Conservation (phyloP, 371 early-diverging fungal genomes). For the Mucor plumbeus region DNA sequence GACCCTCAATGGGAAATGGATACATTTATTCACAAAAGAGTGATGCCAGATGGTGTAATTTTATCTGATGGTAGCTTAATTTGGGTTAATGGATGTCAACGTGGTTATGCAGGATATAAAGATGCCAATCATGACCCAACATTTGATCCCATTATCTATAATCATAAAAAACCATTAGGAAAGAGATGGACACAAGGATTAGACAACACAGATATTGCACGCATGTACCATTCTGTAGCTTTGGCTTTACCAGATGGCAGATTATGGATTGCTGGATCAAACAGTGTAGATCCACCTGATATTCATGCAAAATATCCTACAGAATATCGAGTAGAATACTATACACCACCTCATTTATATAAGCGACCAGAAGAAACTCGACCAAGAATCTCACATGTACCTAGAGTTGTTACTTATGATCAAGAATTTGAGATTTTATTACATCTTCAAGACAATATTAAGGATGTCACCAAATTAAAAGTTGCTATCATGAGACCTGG, state of each 20-base stretch:
- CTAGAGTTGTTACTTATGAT: slow-evolving; percentile 47
- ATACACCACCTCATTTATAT: slow-evolving; percentile 65
- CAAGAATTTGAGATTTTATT: slow-evolving; percentile 41
- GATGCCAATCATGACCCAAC: slow-evolving; percentile 59
- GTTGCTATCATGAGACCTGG: slow-evolving; percentile 56
- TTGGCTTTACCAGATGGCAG: slow-evolving; percentile 61
- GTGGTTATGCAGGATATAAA: slow-evolving; percentile 67
- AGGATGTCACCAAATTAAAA: slow-evolving; percentile 39
- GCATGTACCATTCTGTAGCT: slow-evolving; percentile 75
- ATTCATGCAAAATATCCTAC: slow-evolving; percentile 56
- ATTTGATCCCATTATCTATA: slow-evolving; percentile 63
- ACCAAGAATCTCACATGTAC: slow-evolving; percentile 56
- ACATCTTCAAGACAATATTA: slow-evolving; percentile 30
- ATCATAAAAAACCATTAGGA: slow-evolving; percentile 47
- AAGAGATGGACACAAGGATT: slow-evolving; percentile 49
- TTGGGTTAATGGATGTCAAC: slow-evolving; percentile 65
- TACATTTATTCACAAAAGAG: slow-evolving; percentile 57
- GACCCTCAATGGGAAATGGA: slow-evolving; percentile 67
- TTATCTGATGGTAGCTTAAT: slow-evolving; percentile 65
- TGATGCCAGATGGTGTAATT: slow-evolving; percentile 69
- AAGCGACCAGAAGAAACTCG: slow-evolving; percentile 34
- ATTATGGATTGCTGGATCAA: slow-evolving; percentile 57
- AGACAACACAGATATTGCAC: slow-evolving; percentile 63
- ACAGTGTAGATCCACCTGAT: slow-evolving; percentile 52
- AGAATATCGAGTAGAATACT: slow-evolving; percentile 69